These are phyloP conservation scores for Alternaria hordeiaustralica DNA, from an alignment of 2,329 filamentous ascomycete species.

Conservation along the genomic window DNA sequence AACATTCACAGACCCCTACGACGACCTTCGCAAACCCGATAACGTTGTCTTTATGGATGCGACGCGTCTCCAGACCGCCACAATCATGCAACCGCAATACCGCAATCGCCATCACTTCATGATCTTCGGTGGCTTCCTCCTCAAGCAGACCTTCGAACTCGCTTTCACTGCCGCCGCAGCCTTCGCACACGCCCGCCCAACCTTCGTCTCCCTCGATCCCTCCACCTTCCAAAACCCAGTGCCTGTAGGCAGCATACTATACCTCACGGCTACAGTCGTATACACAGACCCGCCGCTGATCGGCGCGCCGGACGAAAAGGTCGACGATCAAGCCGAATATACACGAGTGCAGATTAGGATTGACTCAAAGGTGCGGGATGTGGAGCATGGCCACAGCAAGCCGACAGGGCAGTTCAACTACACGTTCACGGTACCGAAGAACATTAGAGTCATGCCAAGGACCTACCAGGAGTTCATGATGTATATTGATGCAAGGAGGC, in stretches of 20 bases:
- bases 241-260: conserved; percentile 75
- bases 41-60: conserved; percentile 69
- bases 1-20: conserved; percentile 58
- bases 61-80: conserved; percentile 68
- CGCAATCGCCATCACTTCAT: conserved; percentile 75
- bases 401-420: conserved; percentile 79
- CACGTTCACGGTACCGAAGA: conserved; percentile 69
- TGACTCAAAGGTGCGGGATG: conserved; percentile 73
- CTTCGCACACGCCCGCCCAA: conserved; percentile 72
- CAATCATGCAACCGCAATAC: conserved; percentile 78
- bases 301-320: conserved; percentile 45
- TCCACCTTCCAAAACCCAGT: conserved; percentile 78
- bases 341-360: conserved; percentile 74
- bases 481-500: conserved; percentile 66
- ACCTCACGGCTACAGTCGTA: conserved; percentile 73
- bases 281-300: conserved; percentile 70
- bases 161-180: conserved; percentile 77
- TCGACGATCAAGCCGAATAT: conserved; percentile 50
- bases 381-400: conserved; percentile 71
- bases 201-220: conserved; percentile 75
- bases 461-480: conserved; percentile 70
- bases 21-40: conserved; percentile 59
- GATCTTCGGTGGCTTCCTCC: conserved; percentile 78
- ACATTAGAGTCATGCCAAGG: conserved; percentile 70
- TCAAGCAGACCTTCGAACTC: conserved; percentile 77